Percentiles rank a stretch among this genome's conserved stretches.
Conservation (phyloP, 1,284 basidiomycete species). For the Caloboletus firmus region DNA sequence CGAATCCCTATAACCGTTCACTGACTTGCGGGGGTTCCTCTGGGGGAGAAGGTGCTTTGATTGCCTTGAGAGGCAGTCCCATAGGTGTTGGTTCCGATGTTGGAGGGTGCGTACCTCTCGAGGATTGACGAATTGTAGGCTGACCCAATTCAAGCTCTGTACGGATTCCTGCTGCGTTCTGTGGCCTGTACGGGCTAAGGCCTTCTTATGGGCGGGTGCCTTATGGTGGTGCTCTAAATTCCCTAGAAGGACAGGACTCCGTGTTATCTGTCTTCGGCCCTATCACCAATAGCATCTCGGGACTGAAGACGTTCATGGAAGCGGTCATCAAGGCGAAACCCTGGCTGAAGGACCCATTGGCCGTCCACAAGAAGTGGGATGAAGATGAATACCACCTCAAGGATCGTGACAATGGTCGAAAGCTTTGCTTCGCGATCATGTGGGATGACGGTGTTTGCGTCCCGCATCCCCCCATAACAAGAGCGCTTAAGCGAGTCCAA, state of each 20-base stretch:
- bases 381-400: slow-evolving; percentile 56
- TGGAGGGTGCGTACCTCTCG: slow-evolving; percentile 48
- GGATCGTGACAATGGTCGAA: slow-evolving; percentile 57
- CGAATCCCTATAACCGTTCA: slow-evolving; percentile 58
- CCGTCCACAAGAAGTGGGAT: slow-evolving; percentile 64
- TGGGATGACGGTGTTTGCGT: slow-evolving; percentile 60
- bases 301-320: slow-evolving; percentile 64
- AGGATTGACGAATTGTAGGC: background rate
- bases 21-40: slow-evolving; percentile 59
- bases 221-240: slow-evolving; percentile 62
- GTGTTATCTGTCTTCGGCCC: slow-evolving; percentile 74
- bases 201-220: slow-evolving; percentile 73
- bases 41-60: slow-evolving; percentile 66
- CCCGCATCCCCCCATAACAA: slow-evolving; percentile 71
- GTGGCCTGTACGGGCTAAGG: slow-evolving; percentile 68
- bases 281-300: slow-evolving; percentile 55
- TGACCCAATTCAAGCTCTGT: slow-evolving; percentile 48
- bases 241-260: slow-evolving; percentile 69
- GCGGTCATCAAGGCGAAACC: slow-evolving; percentile 56
- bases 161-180: slow-evolving; percentile 67
- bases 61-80: slow-evolving; percentile 55
- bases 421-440: slow-evolving; percentile 61
- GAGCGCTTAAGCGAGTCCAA: slow-evolving; percentile 61
- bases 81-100: slow-evolving; percentile 72
- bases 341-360: slow-evolving; percentile 69